Percentiles rank a stretch among this genome's conserved stretches.
Evolutionary conservation across 768 basidiomycete genomes (phyloP).

Genomic region (Pulveroboletus sp.): DNA sequence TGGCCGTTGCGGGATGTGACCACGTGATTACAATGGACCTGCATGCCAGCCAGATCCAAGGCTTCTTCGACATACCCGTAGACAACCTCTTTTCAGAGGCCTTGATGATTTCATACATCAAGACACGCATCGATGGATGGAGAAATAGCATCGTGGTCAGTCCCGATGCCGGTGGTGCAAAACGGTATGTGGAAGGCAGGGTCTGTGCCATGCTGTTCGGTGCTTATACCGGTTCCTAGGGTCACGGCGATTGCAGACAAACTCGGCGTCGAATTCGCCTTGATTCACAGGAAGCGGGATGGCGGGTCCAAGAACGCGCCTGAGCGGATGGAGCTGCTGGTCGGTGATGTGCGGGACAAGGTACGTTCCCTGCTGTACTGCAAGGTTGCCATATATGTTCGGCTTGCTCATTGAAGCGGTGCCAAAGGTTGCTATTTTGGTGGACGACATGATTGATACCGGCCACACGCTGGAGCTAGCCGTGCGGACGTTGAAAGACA

Average conservation of each 20-base stretch:
- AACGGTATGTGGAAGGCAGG: constrained; percentile 58
- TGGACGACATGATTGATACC: constrained; percentile 99
- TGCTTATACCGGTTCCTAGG: constrained; percentile 38
- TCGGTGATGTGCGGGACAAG: constrained; percentile 92
- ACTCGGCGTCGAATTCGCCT: constrained; percentile 89
- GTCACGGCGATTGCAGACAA: constrained; percentile 95
- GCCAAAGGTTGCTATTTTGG: constrained; percentile 78
- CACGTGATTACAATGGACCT: constrained; percentile 99
- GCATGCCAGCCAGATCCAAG: constrained; percentile 96
- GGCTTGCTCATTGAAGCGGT: constrained; percentile 7
- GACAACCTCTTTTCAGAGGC: constrained; percentile 98
- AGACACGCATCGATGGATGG: constrained; percentile 82
- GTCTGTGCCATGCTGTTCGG: neutral
- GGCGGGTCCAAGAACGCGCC: constrained; percentile 59
- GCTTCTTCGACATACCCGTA: constrained; percentile 98
- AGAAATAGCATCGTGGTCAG: constrained; percentile 86
- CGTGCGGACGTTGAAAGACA: constrained; percentile 78
- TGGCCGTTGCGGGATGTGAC: constrained; percentile 94
- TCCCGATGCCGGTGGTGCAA: constrained; percentile 98
- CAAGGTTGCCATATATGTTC: neutral
- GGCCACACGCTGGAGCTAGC: constrained; percentile 87
- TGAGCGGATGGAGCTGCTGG: constrained; percentile 87
- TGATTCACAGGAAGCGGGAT: constrained; percentile 89
- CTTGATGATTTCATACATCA: constrained; percentile 90
- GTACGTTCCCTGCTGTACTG: constrained; percentile 29